Evolutionary conservation across 345 rosid species (phyloP), one percentile per base, ranked within the genome.

Genomic region (Laguncularia racemosa): DNA sequence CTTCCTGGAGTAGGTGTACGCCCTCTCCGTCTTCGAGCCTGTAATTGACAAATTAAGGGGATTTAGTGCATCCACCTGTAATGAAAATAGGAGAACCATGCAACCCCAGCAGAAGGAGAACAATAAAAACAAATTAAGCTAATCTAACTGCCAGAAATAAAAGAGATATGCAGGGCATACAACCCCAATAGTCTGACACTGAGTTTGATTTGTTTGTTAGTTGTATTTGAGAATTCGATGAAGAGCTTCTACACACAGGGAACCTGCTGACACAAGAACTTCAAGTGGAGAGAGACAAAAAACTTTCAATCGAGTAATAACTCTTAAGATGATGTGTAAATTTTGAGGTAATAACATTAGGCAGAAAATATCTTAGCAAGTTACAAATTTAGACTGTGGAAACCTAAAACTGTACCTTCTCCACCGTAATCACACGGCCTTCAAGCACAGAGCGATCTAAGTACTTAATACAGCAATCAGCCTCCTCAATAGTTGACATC

Each of bases 171-270:
- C 76, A 82, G 87, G 91, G 89, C 74, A 84, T 75, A 84, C 95
- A 88, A 92, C 97, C 95, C 98, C 76, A 80, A 76, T 49, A 64
- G 73, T 71, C 80, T 80, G 91, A 76, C 57, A 72, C 67, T 81
- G 74, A 68, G 65, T 74, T 82, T 76, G 95, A 70, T 72, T 73
- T 66, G 83, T 83, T 81, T 81, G 96, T 69, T 58, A 78, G 89
- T 74, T 80, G 91, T 68, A 72, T 71, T 83, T 72, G 84, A 33
- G 65, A 64, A 75, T 74, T 81, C 65, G 98, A 60, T 66, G 93
- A 84, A 77, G 97, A 73, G 87, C 89, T 89, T 91, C 89, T 79
- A 79, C 92, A 77, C 79, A 84, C 92, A 88, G 95, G 91, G 84
- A 80, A 83, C 96, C 95, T 89, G 93, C 83, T 86, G 96, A 72